Evolutionary conservation across 2,329 filamentous ascomycete species (phyloP).

Genomic region (Cercospora brassicicola): DNA sequence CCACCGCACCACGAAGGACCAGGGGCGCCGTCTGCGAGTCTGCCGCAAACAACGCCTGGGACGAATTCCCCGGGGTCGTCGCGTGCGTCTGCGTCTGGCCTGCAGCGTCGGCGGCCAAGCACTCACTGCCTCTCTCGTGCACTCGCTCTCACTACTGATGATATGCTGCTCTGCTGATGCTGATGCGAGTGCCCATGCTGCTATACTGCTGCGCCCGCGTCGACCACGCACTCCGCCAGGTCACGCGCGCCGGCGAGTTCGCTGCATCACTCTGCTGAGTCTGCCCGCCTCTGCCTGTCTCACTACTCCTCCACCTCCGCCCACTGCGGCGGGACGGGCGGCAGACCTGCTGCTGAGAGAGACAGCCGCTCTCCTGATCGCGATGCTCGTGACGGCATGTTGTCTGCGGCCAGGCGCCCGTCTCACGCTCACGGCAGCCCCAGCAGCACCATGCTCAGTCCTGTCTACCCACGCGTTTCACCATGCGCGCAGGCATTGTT

Average conservation of each 20-base stretch:
- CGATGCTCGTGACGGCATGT: constrained; percentile 3
- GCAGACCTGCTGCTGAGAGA: background rate
- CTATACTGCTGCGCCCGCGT: background rate
- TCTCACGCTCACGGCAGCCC: constrained; percentile 11
- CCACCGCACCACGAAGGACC: background rate
- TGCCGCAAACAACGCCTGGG: constrained; percentile 6
- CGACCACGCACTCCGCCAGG: background rate
- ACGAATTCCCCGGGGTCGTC: background rate
- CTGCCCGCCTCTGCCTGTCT: background rate
- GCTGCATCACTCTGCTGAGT: background rate
- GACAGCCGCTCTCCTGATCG: background rate
- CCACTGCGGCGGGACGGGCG: background rate
- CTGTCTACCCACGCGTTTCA: constrained; percentile 17
- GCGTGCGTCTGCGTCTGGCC: background rate
- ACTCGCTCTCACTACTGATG: background rate
- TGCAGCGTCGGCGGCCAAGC: background rate
- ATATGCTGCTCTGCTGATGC: background rate
- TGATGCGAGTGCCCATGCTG: background rate
- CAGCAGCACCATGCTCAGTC: constrained; percentile 8
- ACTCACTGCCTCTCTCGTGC: background rate
- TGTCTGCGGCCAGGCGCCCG: constrained; percentile 12
- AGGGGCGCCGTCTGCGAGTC: background rate
- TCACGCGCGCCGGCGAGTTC: background rate
- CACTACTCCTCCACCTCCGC: background rate
- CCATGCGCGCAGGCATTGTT: constrained; percentile 20